Percentiles rank a stretch among this genome's conserved stretches.
phyloP scores from a whole-genome alignment of 164 flowering plant genomes.

The Nymphaea colorata region DNA sequence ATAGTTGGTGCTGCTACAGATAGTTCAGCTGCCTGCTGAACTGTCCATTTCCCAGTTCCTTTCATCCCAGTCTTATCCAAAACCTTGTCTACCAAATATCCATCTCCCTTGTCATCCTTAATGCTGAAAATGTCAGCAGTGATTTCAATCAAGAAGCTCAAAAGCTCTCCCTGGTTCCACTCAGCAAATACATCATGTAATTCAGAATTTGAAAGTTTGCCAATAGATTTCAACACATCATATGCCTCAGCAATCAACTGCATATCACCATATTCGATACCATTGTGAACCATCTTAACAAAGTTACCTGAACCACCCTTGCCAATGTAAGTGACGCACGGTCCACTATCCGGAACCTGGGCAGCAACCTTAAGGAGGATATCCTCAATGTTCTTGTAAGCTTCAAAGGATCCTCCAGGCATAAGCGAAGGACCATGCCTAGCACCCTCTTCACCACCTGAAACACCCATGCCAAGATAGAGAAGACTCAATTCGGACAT shows the following conservation, averaged over 20 bases:
- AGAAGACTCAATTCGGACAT: conserved; percentile 13
- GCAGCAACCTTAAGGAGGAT: conserved; percentile 38
- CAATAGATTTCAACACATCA: conserved; percentile 28
- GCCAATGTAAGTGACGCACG: conserved; percentile 38
- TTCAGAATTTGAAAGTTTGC: conserved; percentile 24
- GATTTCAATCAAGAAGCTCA: conserved; percentile 40
- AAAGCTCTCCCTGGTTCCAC: conserved; percentile 35
- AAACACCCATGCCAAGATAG: conserved; percentile 37
- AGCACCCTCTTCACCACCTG: conserved; percentile 39
- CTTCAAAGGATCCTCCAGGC: conserved; percentile 45
- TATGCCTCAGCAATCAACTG: conserved; percentile 37
- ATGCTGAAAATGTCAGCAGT: conserved; percentile 31
- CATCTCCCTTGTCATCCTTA: conserved; percentile 23
- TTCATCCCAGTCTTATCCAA: conserved; percentile 43
- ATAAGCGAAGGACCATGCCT: conserved; percentile 34
- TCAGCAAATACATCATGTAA: conserved; percentile 24
- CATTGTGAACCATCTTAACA: conserved; percentile 42
- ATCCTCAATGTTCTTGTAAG: conserved; percentile 24
- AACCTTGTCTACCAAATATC: conserved; percentile 35
- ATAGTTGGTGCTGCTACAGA: conserved; percentile 34
- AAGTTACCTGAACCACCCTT: conserved; percentile 35
- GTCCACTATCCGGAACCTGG: conserved; percentile 37
- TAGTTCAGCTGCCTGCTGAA: conserved; percentile 43
- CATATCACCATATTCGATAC: conserved; percentile 22
- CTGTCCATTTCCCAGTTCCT: conserved; percentile 46